A percentile compares a stretch with the other conserved stretches of the same genome.
Evolutionary conservation across 163 green algal genomes (phyloP).

Genomic region (Chlamydomonas reinhardtii): DNA sequence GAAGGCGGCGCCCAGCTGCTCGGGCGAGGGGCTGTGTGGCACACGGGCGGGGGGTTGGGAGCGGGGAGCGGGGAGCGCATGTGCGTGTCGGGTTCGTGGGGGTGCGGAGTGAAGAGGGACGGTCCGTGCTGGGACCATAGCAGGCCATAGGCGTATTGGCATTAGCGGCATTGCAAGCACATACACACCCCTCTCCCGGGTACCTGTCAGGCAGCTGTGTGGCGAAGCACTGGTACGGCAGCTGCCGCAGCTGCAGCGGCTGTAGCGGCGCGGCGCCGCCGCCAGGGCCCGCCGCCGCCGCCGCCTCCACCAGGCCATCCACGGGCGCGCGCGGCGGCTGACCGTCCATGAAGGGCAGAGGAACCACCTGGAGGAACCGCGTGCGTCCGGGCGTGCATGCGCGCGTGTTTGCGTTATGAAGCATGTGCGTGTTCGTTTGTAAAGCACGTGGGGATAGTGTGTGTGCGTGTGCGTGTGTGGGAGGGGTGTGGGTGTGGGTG

Average conservation of each 20-base stretch:
- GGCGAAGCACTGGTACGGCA: constrained; percentile 70
- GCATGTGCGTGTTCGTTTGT: too few relatives aligned
- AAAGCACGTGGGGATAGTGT: too few relatives aligned
- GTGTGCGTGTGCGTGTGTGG: too few relatives aligned
- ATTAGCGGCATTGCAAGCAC: too few relatives aligned
- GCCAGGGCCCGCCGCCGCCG: neutral
- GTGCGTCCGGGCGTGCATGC: too few relatives aligned
- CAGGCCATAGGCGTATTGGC: too few relatives aligned
- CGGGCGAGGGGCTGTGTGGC: neutral
- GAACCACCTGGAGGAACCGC: constrained; percentile 66
- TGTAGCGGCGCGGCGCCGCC: constrained; percentile 16
- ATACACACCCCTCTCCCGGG: too few relatives aligned
- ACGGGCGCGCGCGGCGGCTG: constrained; percentile 31
- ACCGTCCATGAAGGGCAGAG: constrained; percentile 72
- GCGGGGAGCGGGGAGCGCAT: neutral
- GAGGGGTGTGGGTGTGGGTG: too few relatives aligned
- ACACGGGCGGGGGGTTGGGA: neutral
- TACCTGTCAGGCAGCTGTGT: constrained; percentile 52
- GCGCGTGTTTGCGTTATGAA: too few relatives aligned
- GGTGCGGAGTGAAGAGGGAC: too few relatives aligned
- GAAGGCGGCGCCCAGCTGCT: constrained; percentile 16
- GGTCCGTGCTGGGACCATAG: too few relatives aligned
- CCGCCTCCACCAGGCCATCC: constrained; percentile 8
- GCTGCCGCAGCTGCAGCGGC: constrained; percentile 48
- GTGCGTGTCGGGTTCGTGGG: too few relatives aligned